phyloP scores from a whole-genome alignment of 148 eudicot genomes.

The Rhododendron ferrugineum region DNA sequence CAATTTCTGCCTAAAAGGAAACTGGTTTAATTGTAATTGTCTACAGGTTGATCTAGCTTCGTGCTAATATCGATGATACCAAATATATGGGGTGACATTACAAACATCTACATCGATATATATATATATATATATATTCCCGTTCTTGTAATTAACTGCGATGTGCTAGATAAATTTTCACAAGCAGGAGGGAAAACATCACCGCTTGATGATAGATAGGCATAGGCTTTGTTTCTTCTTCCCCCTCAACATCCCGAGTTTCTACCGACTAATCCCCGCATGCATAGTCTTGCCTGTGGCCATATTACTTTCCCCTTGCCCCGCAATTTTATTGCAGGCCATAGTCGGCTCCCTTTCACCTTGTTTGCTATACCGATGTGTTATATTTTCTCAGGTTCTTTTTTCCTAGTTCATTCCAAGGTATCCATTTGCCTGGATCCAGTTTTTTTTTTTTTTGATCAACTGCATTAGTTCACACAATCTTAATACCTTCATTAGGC shows the following conservation, averaged over 20 bases:
- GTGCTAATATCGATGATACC: too few relatives aligned
- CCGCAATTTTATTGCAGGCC: background rate
- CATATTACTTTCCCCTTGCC: background rate
- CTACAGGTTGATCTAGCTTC: background rate
- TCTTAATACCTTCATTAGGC: background rate
- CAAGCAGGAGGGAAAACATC: background rate
- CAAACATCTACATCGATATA: too few relatives aligned
- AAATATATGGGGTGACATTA: too few relatives aligned
- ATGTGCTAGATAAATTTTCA: too few relatives aligned
- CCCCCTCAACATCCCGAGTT: background rate
- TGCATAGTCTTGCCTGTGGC: background rate
- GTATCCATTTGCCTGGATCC: background rate
- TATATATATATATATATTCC: too few relatives aligned
- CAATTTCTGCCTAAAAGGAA: constrained; percentile 28
- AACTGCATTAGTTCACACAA: background rate
- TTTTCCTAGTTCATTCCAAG: background rate
- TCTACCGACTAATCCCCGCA: background rate
- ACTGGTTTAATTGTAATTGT: background rate
- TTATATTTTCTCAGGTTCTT: background rate
- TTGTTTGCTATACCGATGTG: background rate
- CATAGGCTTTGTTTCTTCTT: background rate
- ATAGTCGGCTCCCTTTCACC: background rate
- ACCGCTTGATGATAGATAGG: background rate
- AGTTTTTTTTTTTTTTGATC: background rate
- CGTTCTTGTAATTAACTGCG: too few relatives aligned